Evolutionary conservation across 2,329 filamentous ascomycete species (phyloP).

Genomic region (Clarireedia sp.): DNA sequence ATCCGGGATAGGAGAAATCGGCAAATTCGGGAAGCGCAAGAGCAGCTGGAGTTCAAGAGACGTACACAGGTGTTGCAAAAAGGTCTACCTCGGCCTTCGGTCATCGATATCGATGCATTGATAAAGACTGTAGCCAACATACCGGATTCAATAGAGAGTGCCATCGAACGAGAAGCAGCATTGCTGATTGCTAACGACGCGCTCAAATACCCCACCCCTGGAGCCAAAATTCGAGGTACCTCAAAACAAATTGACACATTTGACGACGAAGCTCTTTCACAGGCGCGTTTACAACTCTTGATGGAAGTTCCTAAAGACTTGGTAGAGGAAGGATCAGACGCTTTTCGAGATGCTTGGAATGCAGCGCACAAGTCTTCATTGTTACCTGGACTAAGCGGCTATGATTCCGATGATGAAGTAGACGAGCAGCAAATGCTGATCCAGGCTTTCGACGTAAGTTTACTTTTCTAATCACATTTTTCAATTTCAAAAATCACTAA

Average conservation of each 20-base stretch:
- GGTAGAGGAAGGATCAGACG: slow-evolving; percentile 42
- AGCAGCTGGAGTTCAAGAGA: slow-evolving; percentile 64
- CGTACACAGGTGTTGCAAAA: slow-evolving; percentile 89
- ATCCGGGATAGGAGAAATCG: slow-evolving; percentile 73
- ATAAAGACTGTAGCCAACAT: slow-evolving; percentile 54
- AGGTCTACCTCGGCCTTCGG: slow-evolving; percentile 66
- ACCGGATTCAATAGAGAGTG: slow-evolving; percentile 54
- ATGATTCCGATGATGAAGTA: slow-evolving; percentile 64
- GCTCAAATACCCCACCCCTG: slow-evolving; percentile 61
- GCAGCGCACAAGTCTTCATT: slow-evolving; percentile 45
- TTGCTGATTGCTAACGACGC: slow-evolving; percentile 78
- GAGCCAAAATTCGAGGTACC: slow-evolving; percentile 55
- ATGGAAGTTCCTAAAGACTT: slow-evolving; percentile 37
- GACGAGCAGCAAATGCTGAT: slow-evolving; percentile 28
- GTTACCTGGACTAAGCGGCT: slow-evolving; percentile 76
- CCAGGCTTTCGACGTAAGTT: slow-evolving; percentile 64
- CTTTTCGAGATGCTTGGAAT: slow-evolving; percentile 47
- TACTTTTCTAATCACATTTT: neutral
- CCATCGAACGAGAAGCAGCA: slow-evolving; percentile 71
- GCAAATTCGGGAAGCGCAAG: slow-evolving; percentile 62
- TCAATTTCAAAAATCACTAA: slow-evolving; percentile 14
- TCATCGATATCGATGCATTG: slow-evolving; percentile 63
- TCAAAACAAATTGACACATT: slow-evolving; percentile 54
- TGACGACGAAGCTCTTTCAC: slow-evolving; percentile 62
- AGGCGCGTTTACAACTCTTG: slow-evolving; percentile 68